Evolutionary conservation across 73 alveolate genomes (phyloP).

Genomic region (Paramecium octaurelia): DNA sequence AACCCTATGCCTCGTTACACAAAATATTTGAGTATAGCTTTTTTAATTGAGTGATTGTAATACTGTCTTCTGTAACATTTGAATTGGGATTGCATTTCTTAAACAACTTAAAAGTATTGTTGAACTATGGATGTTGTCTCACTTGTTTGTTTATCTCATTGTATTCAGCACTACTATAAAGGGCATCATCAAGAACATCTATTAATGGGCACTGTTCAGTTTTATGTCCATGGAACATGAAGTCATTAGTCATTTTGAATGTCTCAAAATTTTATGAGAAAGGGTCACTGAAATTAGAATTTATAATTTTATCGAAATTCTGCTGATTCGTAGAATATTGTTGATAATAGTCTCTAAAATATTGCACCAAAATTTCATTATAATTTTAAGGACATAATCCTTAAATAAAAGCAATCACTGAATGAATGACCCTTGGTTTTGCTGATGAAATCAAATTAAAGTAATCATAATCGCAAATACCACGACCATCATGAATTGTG

Average conservation of each 20-base stretch:
- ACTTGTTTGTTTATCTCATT: neutral
- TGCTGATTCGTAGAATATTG: neutral
- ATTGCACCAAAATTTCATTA: neutral
- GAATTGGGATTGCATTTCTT: neutral
- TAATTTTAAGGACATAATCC: slow-evolving; percentile 39
- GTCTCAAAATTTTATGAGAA: neutral
- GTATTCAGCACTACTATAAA: neutral
- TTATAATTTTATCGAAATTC: neutral
- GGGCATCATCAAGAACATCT: neutral
- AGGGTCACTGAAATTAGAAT: slow-evolving; percentile 2
- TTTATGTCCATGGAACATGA: slow-evolving; percentile 36
- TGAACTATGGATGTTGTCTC: neutral
- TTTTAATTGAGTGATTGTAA: neutral
- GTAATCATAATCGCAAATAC: neutral
- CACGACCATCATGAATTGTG: neutral
- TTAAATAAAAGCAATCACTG: neutral
- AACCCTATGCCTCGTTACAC: neutral
- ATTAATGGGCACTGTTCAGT: neutral
- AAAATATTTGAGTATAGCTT: neutral
- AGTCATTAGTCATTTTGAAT: neutral
- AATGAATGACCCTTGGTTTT: neutral
- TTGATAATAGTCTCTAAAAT: slow-evolving; percentile 13
- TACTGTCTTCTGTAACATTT: neutral
- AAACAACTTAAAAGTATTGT: neutral
- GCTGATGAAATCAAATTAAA: neutral